Percentiles rank a stretch among this genome's conserved stretches.
phyloP scores from a whole-genome alignment of 495 filamentous ascomycete species.

The Oleoguttula mirabilis region DNA sequence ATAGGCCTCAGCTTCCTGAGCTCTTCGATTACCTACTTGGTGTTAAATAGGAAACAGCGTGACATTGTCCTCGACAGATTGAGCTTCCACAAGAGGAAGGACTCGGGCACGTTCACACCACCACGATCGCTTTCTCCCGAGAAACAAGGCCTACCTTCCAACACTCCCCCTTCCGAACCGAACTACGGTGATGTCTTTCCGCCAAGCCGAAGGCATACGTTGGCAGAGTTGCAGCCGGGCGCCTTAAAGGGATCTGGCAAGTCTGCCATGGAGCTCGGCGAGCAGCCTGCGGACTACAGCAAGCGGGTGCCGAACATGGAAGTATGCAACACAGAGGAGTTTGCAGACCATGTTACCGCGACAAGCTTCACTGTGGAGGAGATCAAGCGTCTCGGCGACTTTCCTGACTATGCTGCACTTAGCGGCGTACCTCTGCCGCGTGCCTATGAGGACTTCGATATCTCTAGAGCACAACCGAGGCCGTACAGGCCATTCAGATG shows the following conservation, averaged over 20 bases:
- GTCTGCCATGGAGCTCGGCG: constrained; percentile 13
- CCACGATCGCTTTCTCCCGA: constrained; percentile 46
- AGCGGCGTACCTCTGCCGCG: constrained; percentile 67
- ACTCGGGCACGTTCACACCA: constrained; percentile 37
- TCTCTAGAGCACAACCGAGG: constrained; percentile 29
- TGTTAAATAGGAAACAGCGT: constrained; percentile 6
- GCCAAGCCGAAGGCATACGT: constrained; percentile 41
- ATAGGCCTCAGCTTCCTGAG: constrained; percentile 2
- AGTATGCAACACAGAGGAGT: constrained; percentile 10
- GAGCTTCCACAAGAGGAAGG: constrained; percentile 18
- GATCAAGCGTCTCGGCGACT: constrained; percentile 61
- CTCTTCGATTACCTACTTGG: not conserved
- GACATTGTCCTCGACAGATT: constrained; percentile 12
- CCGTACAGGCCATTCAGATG: constrained; percentile 66
- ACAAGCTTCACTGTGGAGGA: constrained; percentile 57
- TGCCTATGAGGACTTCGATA: constrained; percentile 48
- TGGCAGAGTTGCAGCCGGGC: constrained; percentile 28
- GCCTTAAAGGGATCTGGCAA: constrained; percentile 20
- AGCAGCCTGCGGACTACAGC: constrained; percentile 19
- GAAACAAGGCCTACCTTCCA: constrained; percentile 26
- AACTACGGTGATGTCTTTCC: constrained; percentile 42
- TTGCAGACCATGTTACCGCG: constrained; percentile 34
- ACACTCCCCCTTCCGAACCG: constrained; percentile 22
- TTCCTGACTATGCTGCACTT: constrained; percentile 69
- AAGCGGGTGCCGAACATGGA: constrained; percentile 21